Evolutionary conservation across 164 flowering plant species (phyloP).

Genomic region (Saururus chinensis): DNA sequence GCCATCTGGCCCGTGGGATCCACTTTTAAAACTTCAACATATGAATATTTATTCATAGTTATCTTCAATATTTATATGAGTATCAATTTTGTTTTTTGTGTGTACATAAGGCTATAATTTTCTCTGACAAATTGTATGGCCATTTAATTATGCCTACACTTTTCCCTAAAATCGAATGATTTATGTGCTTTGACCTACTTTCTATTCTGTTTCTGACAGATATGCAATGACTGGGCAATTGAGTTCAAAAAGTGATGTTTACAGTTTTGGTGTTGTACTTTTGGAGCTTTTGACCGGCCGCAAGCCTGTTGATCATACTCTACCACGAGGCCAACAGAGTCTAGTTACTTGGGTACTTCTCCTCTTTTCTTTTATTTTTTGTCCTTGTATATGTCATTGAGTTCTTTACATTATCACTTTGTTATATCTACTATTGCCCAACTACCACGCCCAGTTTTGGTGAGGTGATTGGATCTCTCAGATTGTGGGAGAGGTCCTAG

Average conservation of each 20-base stretch:
- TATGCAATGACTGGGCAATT: conserved; percentile 86
- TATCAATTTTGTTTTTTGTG: too few relatives aligned
- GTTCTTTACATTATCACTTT: neutral
- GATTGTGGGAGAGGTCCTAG: too few relatives aligned
- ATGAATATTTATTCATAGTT: too few relatives aligned
- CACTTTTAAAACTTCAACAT: too few relatives aligned
- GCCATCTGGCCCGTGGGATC: too few relatives aligned
- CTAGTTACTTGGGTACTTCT: conserved; percentile 78
- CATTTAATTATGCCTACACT: neutral
- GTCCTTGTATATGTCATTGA: neutral
- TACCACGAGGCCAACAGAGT: conserved; percentile 87
- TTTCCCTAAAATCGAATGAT: neutral
- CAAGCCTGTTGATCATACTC: conserved; percentile 78
- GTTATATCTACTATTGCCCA: too few relatives aligned
- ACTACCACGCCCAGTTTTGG: neutral
- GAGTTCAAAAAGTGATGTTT: conserved; percentile 82
- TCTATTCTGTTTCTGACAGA: conserved; percentile 22
- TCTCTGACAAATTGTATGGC: neutral
- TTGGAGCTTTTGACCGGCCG: conserved; percentile 84
- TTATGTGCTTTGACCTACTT: too few relatives aligned
- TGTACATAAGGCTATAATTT: too few relatives aligned
- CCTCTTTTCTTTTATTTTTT: neutral
- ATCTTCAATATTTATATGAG: too few relatives aligned
- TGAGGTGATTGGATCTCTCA: too few relatives aligned
- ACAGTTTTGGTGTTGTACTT: conserved; percentile 82